Percentiles rank a stretch among this genome's conserved stretches.
Conservation (phyloP, 2,329 filamentous ascomycete genomes). For the Penicillium sp. region DNA sequence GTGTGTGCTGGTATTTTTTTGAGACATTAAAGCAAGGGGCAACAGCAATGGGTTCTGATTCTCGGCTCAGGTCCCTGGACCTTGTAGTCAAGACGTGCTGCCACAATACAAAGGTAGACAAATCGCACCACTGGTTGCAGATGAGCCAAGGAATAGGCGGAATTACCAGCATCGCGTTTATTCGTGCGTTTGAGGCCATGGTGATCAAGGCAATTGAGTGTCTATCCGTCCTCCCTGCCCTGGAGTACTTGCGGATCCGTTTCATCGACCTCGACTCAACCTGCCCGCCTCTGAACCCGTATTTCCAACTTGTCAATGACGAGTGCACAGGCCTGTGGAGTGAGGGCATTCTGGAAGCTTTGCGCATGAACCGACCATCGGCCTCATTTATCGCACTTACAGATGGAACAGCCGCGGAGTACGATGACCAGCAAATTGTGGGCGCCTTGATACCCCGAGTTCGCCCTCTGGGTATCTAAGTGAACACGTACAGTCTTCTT, state of each 20-base stretch:
- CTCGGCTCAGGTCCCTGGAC: constrained; percentile 63
- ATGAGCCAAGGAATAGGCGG: constrained; percentile 47
- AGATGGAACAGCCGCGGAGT: constrained; percentile 53
- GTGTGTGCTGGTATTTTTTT: constrained; percentile 70
- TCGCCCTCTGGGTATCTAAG: constrained; percentile 4
- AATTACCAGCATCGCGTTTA: constrained; percentile 71
- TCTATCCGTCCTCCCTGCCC: constrained; percentile 57
- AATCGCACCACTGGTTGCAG: neutral
- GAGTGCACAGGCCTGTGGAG: constrained; percentile 72
- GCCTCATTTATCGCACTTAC: constrained; percentile 62
- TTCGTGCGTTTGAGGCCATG: constrained; percentile 67
- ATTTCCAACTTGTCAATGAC: constrained; percentile 63
- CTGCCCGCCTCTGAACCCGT: constrained; percentile 69
- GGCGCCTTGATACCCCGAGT: neutral
- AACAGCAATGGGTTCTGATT: constrained; percentile 25
- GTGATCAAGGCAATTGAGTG: constrained; percentile 64
- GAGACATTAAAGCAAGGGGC: constrained; percentile 54
- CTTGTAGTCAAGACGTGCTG: constrained; percentile 75
- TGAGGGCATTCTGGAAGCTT: constrained; percentile 61
- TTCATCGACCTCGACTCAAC: constrained; percentile 75
- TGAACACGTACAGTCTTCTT: neutral
- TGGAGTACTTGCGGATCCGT: constrained; percentile 67
- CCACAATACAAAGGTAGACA: constrained; percentile 40
- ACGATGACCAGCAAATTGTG: neutral
- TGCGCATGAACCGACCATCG: constrained; percentile 59